Evolutionary conservation across 2,329 filamentous ascomycete genomes (phyloP).

Genomic region (Alternaria hordeiaustralica): DNA sequence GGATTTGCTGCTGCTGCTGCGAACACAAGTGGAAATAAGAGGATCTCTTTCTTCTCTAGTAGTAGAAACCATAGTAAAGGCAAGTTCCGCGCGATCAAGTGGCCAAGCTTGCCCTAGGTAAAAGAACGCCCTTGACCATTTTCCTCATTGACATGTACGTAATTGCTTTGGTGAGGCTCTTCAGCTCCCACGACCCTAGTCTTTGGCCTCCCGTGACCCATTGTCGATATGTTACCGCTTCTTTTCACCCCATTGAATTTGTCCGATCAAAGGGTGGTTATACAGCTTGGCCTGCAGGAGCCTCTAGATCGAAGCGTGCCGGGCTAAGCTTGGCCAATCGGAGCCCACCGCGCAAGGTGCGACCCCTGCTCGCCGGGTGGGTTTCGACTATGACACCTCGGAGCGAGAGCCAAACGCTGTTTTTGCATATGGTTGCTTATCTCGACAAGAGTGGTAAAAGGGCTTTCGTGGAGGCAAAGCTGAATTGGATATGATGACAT

Average conservation of each 20-base stretch:
- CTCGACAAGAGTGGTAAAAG: background rate
- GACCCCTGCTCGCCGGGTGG: background rate
- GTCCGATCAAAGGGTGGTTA: constrained; percentile 2
- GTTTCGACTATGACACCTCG: background rate
- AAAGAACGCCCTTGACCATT: background rate
- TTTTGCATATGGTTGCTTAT: constrained; percentile 2
- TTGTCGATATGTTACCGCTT: background rate
- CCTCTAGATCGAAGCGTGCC: background rate
- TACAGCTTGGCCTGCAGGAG: constrained; percentile 11
- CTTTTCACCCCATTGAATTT: constrained; percentile 1
- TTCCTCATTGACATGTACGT: constrained; percentile 1
- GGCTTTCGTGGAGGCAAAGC: background rate
- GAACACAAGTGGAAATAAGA: background rate
- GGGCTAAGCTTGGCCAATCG: constrained; percentile 2
- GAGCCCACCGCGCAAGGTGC: background rate
- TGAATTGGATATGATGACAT: background rate
- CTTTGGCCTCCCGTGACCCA: background rate
- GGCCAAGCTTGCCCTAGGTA: background rate
- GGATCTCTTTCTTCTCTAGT: background rate
- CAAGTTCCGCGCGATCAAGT: background rate
- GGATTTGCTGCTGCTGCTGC: background rate
- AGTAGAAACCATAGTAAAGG: background rate
- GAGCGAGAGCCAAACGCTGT: background rate
- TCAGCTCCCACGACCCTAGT: background rate
- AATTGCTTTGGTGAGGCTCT: background rate